Evolutionary conservation across 2,329 filamentous ascomycete species (phyloP).

Genomic region (Aureobasidium zeae): DNA sequence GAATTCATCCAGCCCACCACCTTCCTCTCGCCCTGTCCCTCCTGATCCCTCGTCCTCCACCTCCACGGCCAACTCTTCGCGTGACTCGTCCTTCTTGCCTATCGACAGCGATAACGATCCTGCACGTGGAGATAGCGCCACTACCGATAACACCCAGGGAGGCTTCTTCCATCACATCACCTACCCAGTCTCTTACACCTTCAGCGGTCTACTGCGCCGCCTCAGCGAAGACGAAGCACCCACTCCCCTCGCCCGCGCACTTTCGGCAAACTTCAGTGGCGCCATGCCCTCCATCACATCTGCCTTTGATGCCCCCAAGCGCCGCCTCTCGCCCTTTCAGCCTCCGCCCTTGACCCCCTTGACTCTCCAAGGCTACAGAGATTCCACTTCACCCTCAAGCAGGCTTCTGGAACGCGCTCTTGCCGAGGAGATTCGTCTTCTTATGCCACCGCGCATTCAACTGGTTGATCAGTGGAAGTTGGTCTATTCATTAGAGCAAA

Average conservation of each 20-base stretch:
- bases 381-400: slow-evolving; percentile 49
- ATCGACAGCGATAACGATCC: background rate
- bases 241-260: slow-evolving; percentile 28
- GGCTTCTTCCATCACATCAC: slow-evolving; percentile 37
- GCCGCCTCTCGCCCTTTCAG: slow-evolving; percentile 68
- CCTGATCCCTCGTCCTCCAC: background rate
- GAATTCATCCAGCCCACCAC: background rate
- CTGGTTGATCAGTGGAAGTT: slow-evolving; percentile 80
- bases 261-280: slow-evolving; percentile 33
- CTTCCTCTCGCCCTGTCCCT: background rate
- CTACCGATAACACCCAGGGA: background rate
- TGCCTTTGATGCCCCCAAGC: slow-evolving; percentile 51
- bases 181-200: slow-evolving; percentile 41
- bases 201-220: slow-evolving; percentile 39
- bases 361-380: slow-evolving; percentile 55
- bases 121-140: background rate
- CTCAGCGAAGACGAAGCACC: slow-evolving; percentile 37
- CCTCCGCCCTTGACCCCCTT: slow-evolving; percentile 82
- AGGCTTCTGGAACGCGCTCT: slow-evolving; percentile 62
- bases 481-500: slow-evolving; percentile 81
- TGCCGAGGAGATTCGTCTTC: slow-evolving; percentile 85
- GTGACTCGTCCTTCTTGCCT: background rate
- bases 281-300: slow-evolving; percentile 32
- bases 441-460: slow-evolving; percentile 78
- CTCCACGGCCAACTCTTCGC: background rate